Evolutionary conservation across 306 rosid species (phyloP).

Genomic region (Notholithocarpus densiflorus): DNA sequence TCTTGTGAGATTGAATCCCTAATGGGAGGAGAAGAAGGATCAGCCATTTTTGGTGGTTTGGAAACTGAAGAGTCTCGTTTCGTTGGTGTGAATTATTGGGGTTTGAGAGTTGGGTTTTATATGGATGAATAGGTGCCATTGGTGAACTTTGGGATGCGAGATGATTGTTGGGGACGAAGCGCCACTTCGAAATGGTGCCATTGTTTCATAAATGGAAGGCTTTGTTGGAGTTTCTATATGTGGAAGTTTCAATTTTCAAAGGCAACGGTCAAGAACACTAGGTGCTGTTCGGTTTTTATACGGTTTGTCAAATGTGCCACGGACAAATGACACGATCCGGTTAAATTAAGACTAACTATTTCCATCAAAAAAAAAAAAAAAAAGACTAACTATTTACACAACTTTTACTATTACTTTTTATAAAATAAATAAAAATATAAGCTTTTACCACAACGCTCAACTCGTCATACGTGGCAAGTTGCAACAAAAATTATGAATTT

Average conservation of each 20-base stretch:
- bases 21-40: not conserved
- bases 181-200: slow-evolving; percentile 6
- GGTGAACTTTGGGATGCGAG: not conserved
- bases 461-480: accelerated
- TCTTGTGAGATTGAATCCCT: slow-evolving; percentile 23
- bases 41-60: slow-evolving; percentile 14
- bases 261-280: not conserved
- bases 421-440: too few relatives aligned
- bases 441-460: too few relatives aligned
- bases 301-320: not conserved
- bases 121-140: slow-evolving; percentile 15
- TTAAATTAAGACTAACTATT: too few relatives aligned
- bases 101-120: slow-evolving; percentile 9
- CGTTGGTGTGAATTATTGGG: not conserved
- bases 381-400: accelerated
- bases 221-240: not conserved
- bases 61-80: too few relatives aligned
- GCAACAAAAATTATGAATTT: too few relatives aligned
- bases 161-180: not conserved
- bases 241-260: not conserved
- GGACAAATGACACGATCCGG: not conserved
- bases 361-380: too few relatives aligned
- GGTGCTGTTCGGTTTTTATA: not conserved
- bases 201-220: slow-evolving; percentile 17
- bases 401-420: too few relatives aligned